Conservation (phyloP, 371 early-diverging fungal genomes). For the Nematocida displodere region DNA sequence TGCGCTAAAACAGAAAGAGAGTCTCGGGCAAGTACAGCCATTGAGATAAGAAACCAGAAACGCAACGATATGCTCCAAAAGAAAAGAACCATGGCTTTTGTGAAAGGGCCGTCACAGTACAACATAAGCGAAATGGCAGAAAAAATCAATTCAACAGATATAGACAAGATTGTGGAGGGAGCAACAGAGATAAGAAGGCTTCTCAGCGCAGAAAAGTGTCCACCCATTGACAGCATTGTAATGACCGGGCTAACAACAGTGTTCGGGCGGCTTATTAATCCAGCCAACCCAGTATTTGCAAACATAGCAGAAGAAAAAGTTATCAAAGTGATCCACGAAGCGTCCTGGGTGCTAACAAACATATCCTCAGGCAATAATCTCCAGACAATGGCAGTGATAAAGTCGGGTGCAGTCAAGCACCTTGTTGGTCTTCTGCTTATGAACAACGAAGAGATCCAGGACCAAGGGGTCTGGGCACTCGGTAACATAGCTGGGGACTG, state of each 20-base stretch:
- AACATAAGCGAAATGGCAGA: slow-evolving; percentile 52
- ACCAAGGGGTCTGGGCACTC: slow-evolving; percentile 99
- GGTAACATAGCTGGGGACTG: slow-evolving; percentile 99
- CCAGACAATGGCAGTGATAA: slow-evolving; percentile 88
- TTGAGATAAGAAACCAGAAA: slow-evolving; percentile 60
- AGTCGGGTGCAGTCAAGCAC: slow-evolving; percentile 80
- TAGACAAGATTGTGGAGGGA: slow-evolving; percentile 67
- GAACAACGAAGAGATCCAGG: slow-evolving; percentile 78
- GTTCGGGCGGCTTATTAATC: slow-evolving; percentile 82
- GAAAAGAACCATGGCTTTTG: slow-evolving; percentile 46
- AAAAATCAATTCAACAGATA: slow-evolving; percentile 51
- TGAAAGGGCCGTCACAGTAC: not conserved
- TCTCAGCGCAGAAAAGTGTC: slow-evolving; percentile 87
- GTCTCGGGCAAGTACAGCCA: slow-evolving; percentile 28
- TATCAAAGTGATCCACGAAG: slow-evolving; percentile 75
- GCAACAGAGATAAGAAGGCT: slow-evolving; percentile 85
- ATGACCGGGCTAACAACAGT: slow-evolving; percentile 80
- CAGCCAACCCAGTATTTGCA: slow-evolving; percentile 68
- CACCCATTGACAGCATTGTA: slow-evolving; percentile 94
- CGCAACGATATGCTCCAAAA: slow-evolving; percentile 64
- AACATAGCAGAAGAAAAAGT: slow-evolving; percentile 29
- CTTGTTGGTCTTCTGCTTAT: slow-evolving; percentile 82
- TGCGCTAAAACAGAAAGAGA: slow-evolving; percentile 26
- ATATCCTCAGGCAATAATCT: slow-evolving; percentile 92
- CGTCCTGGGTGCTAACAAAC: slow-evolving; percentile 99